Evolutionary conservation across 768 basidiomycete genomes (phyloP).

Genomic region (Clitopilus passeckerianus): DNA sequence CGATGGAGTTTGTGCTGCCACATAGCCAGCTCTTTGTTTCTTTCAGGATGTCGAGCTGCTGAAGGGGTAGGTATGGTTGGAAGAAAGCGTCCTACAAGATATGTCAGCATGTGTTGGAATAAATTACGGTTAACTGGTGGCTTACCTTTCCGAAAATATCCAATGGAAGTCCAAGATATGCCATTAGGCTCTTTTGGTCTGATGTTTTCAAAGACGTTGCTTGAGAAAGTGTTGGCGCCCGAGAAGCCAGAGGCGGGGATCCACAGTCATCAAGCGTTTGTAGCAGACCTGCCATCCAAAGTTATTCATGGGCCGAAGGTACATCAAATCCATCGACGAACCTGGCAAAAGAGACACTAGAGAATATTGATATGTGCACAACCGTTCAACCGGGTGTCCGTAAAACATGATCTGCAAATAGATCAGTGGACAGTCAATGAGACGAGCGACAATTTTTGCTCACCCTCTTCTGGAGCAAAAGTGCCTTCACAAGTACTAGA

Average conservation of each 20-base stretch:
- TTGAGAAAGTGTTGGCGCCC: constrained; percentile 49
- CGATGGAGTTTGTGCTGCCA: constrained; percentile 94
- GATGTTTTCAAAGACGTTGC: constrained; percentile 84
- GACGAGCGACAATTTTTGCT: not conserved
- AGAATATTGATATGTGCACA: constrained; percentile 98
- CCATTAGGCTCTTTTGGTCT: constrained; percentile 85
- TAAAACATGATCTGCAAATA: constrained; percentile 83
- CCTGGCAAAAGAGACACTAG: constrained; percentile 91
- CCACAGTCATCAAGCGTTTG: constrained; percentile 91
- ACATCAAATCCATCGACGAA: constrained; percentile 22
- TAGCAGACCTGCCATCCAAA: constrained; percentile 57
- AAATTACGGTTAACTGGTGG: not conserved
- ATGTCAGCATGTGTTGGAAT: not conserved
- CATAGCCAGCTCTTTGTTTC: constrained; percentile 83
- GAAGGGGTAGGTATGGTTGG: constrained; percentile 94
- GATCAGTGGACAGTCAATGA: not conserved
- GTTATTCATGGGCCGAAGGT: too few species aligned
- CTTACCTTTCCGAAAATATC: constrained; percentile 87
- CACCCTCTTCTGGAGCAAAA: constrained; percentile 92
- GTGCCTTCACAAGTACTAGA: constrained; percentile 87
- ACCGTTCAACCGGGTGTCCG: constrained; percentile 91
- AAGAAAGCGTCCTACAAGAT: constrained; percentile 81
- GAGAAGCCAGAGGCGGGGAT: constrained; percentile 73
- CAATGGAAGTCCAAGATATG: constrained; percentile 90
- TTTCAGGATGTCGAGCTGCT: constrained; percentile 86